These are phyloP conservation scores for Chalara sp. DNA, from an alignment of 2,329 filamentous ascomycete species.

Conservation along the genomic window DNA sequence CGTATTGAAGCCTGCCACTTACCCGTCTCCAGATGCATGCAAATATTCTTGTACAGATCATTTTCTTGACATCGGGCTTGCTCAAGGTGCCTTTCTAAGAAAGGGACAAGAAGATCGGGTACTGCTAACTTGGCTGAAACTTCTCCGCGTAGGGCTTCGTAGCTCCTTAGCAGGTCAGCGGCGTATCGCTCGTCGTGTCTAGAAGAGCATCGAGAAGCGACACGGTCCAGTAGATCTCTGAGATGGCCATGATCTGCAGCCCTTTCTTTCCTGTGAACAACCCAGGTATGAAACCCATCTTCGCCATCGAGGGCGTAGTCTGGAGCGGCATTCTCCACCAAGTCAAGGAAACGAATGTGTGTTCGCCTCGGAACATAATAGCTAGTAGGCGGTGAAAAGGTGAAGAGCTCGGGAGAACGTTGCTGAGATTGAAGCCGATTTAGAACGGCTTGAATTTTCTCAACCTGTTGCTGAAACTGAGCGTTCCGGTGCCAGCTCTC, in stretches of 20 bases:
- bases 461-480: too few species aligned
- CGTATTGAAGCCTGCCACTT: too few species aligned
- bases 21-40: too few species aligned
- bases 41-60: not conserved
- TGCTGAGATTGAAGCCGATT: not conserved
- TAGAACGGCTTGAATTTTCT: too few species aligned
- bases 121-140: not conserved
- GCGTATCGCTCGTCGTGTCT: not conserved
- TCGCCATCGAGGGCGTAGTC: not conserved
- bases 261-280: not conserved
- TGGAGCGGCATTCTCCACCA: conserved; percentile 3
- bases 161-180: too few species aligned
- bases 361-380: not conserved
- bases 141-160: too few species aligned
- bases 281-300: not conserved
- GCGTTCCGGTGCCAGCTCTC: too few species aligned
- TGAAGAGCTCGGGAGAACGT: not conserved
- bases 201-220: not conserved
- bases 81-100: not conserved
- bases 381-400: not conserved
- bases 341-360: conserved; percentile 3
- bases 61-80: not conserved
- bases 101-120: not conserved
- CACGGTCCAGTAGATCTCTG: conserved; percentile 6
- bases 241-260: not conserved